A percentile compares a stretch with the other conserved stretches of the same genome.
These are phyloP conservation scores for Cladosporium velox DNA, from an alignment of 2,329 filamentous ascomycete species.

Conservation along the genomic window DNA sequence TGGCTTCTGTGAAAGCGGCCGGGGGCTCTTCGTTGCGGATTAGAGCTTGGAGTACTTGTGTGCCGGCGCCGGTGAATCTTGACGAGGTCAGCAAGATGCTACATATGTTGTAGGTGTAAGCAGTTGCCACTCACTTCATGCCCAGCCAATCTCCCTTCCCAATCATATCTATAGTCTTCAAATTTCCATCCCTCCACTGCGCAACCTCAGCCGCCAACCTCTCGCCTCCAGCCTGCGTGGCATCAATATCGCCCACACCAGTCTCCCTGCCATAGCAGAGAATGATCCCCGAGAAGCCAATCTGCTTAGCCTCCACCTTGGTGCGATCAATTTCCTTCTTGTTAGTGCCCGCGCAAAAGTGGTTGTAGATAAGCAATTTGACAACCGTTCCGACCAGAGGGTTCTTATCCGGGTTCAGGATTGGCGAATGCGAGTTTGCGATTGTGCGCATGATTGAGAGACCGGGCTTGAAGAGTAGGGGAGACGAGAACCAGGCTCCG, in stretches of 20 bases:
- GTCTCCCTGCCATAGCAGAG: slow-evolving; percentile 58
- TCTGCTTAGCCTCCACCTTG: slow-evolving; percentile 47
- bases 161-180: slow-evolving; percentile 56
- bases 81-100: background rate
- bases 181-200: slow-evolving; percentile 56
- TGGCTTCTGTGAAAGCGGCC: slow-evolving; percentile 43
- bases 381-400: slow-evolving; percentile 48
- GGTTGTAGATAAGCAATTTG: slow-evolving; percentile 55
- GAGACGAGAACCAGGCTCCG: slow-evolving; percentile 36
- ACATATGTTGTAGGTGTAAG: background rate
- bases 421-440: slow-evolving; percentile 45
- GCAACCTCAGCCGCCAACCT: slow-evolving; percentile 36
- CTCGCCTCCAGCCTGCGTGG: slow-evolving; percentile 49
- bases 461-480: slow-evolving; percentile 35
- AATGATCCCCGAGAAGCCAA: slow-evolving; percentile 57
- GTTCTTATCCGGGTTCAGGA: slow-evolving; percentile 54
- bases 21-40: slow-evolving; percentile 44
- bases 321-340: slow-evolving; percentile 50
- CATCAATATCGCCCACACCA: slow-evolving; percentile 40
- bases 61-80: slow-evolving; percentile 53
- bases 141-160: slow-evolving; percentile 54
- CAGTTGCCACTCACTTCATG: slow-evolving; percentile 46
- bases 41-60: slow-evolving; percentile 44
- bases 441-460: slow-evolving; percentile 41
- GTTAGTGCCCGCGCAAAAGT: slow-evolving; percentile 59